Evolutionary conservation across 768 basidiomycete genomes (phyloP).

Genomic region (Tulasnella sp.): DNA sequence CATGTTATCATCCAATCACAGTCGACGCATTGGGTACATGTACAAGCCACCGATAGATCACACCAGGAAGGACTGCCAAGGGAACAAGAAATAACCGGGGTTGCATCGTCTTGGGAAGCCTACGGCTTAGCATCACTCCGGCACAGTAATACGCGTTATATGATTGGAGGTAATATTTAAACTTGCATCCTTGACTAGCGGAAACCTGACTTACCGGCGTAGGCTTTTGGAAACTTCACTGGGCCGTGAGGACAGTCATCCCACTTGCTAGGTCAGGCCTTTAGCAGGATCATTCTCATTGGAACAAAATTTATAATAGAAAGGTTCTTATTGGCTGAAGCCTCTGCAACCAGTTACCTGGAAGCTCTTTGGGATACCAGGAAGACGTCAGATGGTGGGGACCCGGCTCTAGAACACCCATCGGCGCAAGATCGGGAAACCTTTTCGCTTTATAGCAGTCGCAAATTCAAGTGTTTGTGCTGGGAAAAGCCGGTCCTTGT

Average conservation of each 20-base stretch:
- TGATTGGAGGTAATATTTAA: neutral
- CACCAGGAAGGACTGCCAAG: neutral
- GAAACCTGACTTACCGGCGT: neutral
- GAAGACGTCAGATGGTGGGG: neutral
- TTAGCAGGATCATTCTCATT: neutral
- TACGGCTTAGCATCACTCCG: neutral
- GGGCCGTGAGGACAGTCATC: neutral
- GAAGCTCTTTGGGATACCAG: neutral
- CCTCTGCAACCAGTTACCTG: neutral
- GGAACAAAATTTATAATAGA: neutral
- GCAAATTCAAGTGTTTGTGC: too few species aligned
- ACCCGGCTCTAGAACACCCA: neutral
- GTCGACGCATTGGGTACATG: neutral
- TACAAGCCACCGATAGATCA: neutral
- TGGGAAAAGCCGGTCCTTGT: too few species aligned
- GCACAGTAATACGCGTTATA: neutral
- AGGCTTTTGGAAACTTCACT: neutral
- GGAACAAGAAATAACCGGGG: neutral
- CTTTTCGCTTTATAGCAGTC: neutral
- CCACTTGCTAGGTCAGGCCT: neutral
- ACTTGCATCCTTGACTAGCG: neutral
- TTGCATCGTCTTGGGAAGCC: too few species aligned
- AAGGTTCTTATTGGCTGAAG: neutral
- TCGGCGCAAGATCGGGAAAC: neutral
- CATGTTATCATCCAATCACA: neutral